Conservation (phyloP, 345 rosid genomes). For the Theobroma cacao region DNA sequence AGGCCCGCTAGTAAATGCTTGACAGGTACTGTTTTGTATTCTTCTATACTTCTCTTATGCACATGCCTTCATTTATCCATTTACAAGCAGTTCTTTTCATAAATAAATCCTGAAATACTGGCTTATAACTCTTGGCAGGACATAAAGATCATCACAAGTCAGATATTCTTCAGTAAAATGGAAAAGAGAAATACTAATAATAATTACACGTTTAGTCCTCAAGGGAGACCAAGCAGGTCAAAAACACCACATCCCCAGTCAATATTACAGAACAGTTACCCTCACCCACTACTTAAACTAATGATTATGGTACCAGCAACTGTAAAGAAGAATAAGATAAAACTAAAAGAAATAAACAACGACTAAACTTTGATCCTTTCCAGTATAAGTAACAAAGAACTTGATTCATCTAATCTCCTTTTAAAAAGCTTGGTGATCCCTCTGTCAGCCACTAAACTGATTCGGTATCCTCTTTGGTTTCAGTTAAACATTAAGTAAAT, state of each 20-base stretch:
- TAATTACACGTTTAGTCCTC: neutral
- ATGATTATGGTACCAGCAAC: neutral
- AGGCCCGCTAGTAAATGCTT: neutral
- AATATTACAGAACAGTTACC: neutral
- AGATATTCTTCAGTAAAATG: neutral
- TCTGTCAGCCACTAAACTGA: constrained; percentile 36
- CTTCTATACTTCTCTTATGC: neutral
- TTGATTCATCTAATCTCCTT: constrained; percentile 16
- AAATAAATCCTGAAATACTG: no score
- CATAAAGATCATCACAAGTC: neutral
- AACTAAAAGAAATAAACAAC: neutral
- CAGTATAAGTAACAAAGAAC: constrained; percentile 14
- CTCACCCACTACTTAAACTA: neutral
- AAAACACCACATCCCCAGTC: neutral
- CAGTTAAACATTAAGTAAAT: constrained; percentile 4
- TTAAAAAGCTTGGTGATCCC: constrained; percentile 22
- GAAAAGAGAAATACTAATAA: neutral
- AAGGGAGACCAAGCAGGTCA: neutral
- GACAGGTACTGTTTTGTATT: neutral
- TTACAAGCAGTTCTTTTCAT: neutral
- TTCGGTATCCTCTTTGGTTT: constrained; percentile 21
- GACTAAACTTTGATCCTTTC: neutral
- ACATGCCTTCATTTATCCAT: neutral
- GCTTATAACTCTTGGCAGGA: neutral
- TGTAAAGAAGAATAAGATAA: neutral